Evolutionary conservation across 1,139 yeast species (phyloP).

Genomic region (Magnusiomyces fungicola): DNA sequence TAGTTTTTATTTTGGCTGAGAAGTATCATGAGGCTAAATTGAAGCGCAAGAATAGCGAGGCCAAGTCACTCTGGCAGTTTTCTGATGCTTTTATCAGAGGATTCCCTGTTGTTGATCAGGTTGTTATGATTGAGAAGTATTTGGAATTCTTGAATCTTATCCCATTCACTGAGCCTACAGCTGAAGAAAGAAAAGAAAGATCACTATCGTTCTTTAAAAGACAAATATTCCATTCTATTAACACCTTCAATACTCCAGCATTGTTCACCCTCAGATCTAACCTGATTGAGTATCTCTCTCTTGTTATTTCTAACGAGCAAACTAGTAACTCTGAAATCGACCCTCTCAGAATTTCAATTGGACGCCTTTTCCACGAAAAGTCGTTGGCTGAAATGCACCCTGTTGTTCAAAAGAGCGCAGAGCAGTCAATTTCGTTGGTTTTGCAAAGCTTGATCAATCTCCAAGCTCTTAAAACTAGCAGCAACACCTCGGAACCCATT

Average conservation of each 20-base stretch:
- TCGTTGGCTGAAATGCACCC: conserved; percentile 14
- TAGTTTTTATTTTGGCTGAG: conserved; percentile 72
- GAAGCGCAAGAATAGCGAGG: conserved; percentile 57
- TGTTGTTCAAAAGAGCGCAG: conserved; percentile 16
- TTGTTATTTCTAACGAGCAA: conserved; percentile 25
- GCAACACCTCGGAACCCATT: conserved; percentile 4
- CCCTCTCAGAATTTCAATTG: conserved; percentile 26
- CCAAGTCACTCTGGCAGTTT: conserved; percentile 62
- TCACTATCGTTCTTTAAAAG: conserved; percentile 39
- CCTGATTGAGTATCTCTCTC: conserved; percentile 40
- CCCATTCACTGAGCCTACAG: conserved; percentile 27
- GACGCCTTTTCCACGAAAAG: conserved; percentile 14
- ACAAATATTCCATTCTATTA: conserved; percentile 57
- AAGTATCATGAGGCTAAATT: conserved; percentile 53
- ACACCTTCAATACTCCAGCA: conserved; percentile 43
- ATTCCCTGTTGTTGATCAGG: conserved; percentile 62
- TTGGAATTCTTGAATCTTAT: conserved; percentile 33
- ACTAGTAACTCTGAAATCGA: conserved; percentile 24
- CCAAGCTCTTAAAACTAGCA: conserved; percentile 6
- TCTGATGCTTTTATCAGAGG: conserved; percentile 58
- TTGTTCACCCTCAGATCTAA: conserved; percentile 45
- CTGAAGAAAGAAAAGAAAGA: conserved; percentile 30
- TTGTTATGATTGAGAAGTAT: conserved; percentile 50
- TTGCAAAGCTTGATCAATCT: conserved; percentile 13
- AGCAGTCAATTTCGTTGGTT: conserved; percentile 19